These are phyloP conservation scores for Globisporangium paroecandrum DNA, from an alignment of 352 stramenopile species.

Conservation along the genomic window DNA sequence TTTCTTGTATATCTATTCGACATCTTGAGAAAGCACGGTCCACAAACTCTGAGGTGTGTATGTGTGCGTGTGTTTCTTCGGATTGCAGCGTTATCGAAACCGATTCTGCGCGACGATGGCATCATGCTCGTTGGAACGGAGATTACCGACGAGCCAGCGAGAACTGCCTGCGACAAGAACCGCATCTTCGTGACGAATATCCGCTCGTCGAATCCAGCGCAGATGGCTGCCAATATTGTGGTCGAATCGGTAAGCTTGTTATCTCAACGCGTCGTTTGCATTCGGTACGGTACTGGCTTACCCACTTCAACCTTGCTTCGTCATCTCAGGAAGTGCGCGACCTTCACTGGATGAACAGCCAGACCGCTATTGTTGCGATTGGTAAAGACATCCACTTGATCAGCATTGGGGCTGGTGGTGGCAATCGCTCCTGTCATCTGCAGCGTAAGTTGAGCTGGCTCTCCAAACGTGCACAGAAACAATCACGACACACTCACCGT, in stretches of 20 bases:
- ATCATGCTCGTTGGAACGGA: slow-evolving; percentile 71
- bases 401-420: slow-evolving; percentile 24
- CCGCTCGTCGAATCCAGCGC: slow-evolving; percentile 20
- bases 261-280: neutral
- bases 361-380: slow-evolving; percentile 52
- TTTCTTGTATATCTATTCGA: neutral
- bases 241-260: slow-evolving; percentile 36
- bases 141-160: slow-evolving; percentile 9
- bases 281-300: neutral
- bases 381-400: slow-evolving; percentile 73
- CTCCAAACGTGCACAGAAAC: neutral
- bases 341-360: slow-evolving; percentile 54
- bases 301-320: neutral
- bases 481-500: neutral
- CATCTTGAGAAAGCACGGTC: neutral
- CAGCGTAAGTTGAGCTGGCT: slow-evolving; percentile 21
- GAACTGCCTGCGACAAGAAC: slow-evolving; percentile 26
- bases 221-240: slow-evolving; percentile 28
- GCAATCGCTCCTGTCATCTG: slow-evolving; percentile 28
- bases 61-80: neutral
- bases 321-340: slow-evolving; percentile 61
- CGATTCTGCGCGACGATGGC: slow-evolving; percentile 70
- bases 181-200: slow-evolving; percentile 67
- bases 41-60: neutral
- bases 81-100: slow-evolving; percentile 64